phyloP scores from a whole-genome alignment of 1,284 basidiomycete genomes.

The Irpex lacteus region DNA sequence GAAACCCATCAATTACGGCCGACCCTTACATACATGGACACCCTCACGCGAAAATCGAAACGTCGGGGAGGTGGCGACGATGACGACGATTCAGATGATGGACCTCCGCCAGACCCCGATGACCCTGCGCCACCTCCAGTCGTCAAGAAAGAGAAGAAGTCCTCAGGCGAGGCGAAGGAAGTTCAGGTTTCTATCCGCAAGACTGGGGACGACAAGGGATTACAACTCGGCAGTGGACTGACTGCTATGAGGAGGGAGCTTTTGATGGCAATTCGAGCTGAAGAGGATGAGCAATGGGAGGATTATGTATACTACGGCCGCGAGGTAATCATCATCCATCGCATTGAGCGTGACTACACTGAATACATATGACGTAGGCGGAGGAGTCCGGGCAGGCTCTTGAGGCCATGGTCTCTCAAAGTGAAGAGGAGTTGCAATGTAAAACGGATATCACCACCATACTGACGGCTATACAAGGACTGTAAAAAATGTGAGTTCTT shows the following conservation, averaged over 20 bases:
- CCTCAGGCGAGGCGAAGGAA: constrained; percentile 58
- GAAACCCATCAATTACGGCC: constrained; percentile 79
- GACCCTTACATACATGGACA: constrained; percentile 74
- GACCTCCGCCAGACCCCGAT: constrained; percentile 76
- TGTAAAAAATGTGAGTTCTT: constrained; percentile 33
- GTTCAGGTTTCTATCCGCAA: constrained; percentile 74
- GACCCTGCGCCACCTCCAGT: constrained; percentile 45
- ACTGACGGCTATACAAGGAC: constrained; percentile 56
- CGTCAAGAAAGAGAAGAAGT: constrained; percentile 54
- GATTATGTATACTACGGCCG: constrained; percentile 58
- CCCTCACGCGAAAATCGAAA: constrained; percentile 59
- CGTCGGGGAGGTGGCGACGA: constrained; percentile 48
- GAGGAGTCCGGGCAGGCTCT: constrained; percentile 53
- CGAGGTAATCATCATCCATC: constrained; percentile 44
- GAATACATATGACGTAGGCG: constrained; percentile 39
- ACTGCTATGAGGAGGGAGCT: constrained; percentile 60
- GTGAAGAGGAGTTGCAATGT: constrained; percentile 49
- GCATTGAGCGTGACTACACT: not conserved
- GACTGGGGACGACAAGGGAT: constrained; percentile 54
- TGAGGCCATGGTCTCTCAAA: constrained; percentile 62
- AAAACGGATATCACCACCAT: constrained; percentile 59
- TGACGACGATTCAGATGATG: constrained; percentile 74
- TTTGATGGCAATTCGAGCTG: constrained; percentile 62
- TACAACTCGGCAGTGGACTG: constrained; percentile 34
- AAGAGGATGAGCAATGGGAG: constrained; percentile 75